Conservation (phyloP, 2,329 filamentous ascomycete genomes). For the Nemania sp. region DNA sequence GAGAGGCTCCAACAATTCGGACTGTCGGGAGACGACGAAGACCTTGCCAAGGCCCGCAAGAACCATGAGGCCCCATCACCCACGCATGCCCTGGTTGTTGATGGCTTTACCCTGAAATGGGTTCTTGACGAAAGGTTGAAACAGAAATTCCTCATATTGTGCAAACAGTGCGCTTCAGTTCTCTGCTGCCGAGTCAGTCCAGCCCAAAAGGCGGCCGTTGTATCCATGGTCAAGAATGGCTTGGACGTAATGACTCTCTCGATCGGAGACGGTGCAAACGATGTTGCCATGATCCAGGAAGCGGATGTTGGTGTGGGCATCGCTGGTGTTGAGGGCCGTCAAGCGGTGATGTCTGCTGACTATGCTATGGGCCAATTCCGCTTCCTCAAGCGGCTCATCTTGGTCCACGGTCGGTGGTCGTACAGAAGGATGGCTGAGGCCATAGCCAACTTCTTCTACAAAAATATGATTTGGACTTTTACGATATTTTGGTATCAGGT, state of each 20-base stretch:
- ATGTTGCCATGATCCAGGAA: constrained; percentile 97
- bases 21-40: constrained; percentile 82
- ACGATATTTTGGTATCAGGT: constrained; percentile 97
- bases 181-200: constrained; percentile 97
- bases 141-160: constrained; percentile 91
- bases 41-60: constrained; percentile 76
- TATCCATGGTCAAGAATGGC: constrained; percentile 91
- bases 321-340: constrained; percentile 87
- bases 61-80: constrained; percentile 85
- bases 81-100: constrained; percentile 92
- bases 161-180: constrained; percentile 96
- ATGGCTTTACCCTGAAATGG: constrained; percentile 89
- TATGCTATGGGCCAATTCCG: constrained; percentile 95
- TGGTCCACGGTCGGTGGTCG: constrained; percentile 95
- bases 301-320: constrained; percentile 97
- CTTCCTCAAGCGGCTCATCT: constrained; percentile 80
- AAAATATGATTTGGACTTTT: constrained; percentile 99
- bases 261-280: constrained; percentile 91
- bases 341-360: constrained; percentile 94
- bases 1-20: constrained; percentile 73
- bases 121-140: constrained; percentile 81
- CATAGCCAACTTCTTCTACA: constrained; percentile 99
- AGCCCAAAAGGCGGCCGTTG: constrained; percentile 95
- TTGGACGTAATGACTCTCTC: constrained; percentile 95
- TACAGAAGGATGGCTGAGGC: constrained; percentile 91